Conservation (phyloP, 768 basidiomycete species). For the Tulasnella sp. region DNA sequence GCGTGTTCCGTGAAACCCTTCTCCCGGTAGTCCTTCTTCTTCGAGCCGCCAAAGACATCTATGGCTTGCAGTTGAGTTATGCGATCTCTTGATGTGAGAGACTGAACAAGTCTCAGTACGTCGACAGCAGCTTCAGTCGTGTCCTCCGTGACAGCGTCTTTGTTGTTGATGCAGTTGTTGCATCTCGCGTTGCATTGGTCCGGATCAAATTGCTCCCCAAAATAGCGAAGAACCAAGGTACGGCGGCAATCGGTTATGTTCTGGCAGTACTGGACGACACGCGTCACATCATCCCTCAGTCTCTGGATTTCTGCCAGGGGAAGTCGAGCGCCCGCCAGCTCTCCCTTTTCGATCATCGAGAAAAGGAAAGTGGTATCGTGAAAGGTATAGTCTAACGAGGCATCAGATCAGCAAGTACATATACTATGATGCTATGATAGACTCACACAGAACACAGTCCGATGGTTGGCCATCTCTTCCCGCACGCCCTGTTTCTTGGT, state of each 20-base stretch:
- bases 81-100: conserved; percentile 47
- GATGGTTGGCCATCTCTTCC: conserved; percentile 85
- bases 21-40: conserved; percentile 45
- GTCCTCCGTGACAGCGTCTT: conserved; percentile 48
- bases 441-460: conserved; percentile 81
- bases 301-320: conserved; percentile 59
- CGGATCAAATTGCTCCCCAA: conserved; percentile 74
- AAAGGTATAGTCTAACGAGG: conserved; percentile 57
- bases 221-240: conserved; percentile 80
- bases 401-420: conserved; percentile 13
- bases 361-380: conserved; percentile 55
- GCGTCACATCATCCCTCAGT: conserved; percentile 59
- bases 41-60: conserved; percentile 64
- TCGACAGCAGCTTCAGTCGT: conserved; percentile 56
- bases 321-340: conserved; percentile 47
- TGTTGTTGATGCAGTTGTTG: conserved; percentile 71
- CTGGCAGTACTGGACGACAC: conserved; percentile 73
- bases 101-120: conserved; percentile 57
- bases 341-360: conserved; percentile 53
- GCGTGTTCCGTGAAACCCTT: conserved; percentile 50
- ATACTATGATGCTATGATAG: not conserved
- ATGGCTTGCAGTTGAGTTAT: conserved; percentile 61
- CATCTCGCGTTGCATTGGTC: conserved; percentile 65
- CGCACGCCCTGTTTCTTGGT: conserved; percentile 96
- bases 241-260: conserved; percentile 86